phyloP scores from a whole-genome alignment of 495 filamentous ascomycete species.

The Bombardia bombarda region DNA sequence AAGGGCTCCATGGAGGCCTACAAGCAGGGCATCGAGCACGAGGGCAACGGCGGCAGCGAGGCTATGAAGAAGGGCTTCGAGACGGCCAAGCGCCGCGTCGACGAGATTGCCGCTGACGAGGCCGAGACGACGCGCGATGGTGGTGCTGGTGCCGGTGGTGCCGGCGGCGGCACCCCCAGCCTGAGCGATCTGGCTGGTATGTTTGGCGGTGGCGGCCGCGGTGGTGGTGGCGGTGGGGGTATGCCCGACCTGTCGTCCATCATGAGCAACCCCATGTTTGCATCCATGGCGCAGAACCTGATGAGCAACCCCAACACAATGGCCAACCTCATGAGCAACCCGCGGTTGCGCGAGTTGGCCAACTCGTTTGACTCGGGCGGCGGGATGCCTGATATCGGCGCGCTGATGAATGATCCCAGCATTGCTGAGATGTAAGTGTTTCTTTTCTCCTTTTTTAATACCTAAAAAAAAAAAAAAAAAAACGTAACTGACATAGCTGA shows the following conservation, averaged over 20 bases:
- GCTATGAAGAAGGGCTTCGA: constrained; percentile 93
- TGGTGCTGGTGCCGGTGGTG: constrained; percentile 18
- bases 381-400: constrained; percentile 76
- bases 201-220: constrained; percentile 50
- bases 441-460: not conserved
- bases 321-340: constrained; percentile 87
- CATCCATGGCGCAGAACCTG: constrained; percentile 89
- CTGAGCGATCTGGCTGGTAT: constrained; percentile 56
- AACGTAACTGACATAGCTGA: not conserved
- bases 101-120: constrained; percentile 56
- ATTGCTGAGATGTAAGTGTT: constrained; percentile 84
- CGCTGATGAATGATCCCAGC: constrained; percentile 81
- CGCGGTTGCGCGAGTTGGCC: constrained; percentile 76
- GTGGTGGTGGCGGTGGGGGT: constrained; percentile 51
- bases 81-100: constrained; percentile 76
- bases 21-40: constrained; percentile 81
- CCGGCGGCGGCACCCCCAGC: constrained; percentile 34
- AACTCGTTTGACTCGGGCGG: constrained; percentile 60
- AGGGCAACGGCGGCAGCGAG: constrained; percentile 80
- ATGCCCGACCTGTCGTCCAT: constrained; percentile 77
- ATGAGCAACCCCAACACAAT: constrained; percentile 94
- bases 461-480: not conserved
- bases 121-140: constrained; percentile 31
- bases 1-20: constrained; percentile 93
- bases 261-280: constrained; percentile 98